Evolutionary conservation across 164 flowering plant species (phyloP).

Genomic region (Echeveria elegans): DNA sequence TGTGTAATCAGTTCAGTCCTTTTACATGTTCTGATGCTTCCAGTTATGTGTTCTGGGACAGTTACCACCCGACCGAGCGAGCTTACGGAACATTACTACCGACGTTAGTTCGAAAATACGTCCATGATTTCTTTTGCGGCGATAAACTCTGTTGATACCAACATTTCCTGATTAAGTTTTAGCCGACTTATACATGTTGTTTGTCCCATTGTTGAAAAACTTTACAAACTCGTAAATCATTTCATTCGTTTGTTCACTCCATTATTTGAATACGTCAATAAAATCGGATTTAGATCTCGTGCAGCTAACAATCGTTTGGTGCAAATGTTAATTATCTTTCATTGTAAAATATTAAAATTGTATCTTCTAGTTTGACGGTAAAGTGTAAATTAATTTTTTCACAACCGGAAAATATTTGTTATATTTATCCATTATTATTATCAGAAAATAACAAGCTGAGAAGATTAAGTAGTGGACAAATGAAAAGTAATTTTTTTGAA

Average conservation of each 20-base stretch:
- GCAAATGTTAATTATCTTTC: too few species aligned
- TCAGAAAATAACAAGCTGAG: too few species aligned
- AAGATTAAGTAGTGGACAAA: too few species aligned
- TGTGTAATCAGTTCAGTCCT: conserved; percentile 14
- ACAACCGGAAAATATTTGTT: too few species aligned
- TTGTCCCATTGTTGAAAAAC: not conserved
- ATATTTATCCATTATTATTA: too few species aligned
- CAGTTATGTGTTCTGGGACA: conserved; percentile 25
- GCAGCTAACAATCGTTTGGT: too few species aligned
- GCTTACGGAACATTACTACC: conserved; percentile 1
- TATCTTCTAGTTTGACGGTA: too few species aligned
- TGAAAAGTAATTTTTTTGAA: too few species aligned
- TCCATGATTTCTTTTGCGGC: conserved; percentile 1
- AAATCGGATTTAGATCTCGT: not conserved
- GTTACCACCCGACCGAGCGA: conserved; percentile 19
- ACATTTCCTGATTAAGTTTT: not conserved
- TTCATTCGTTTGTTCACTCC: not conserved
- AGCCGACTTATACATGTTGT: not conserved
- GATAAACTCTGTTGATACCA: not conserved
- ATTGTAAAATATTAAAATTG: too few species aligned
- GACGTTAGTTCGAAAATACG: conserved; percentile 5
- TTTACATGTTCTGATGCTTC: conserved; percentile 16
- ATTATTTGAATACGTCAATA: not conserved
- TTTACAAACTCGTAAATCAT: not conserved
- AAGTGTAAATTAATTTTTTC: too few species aligned